These are phyloP conservation scores for Fusarium albosuccineum DNA, from an alignment of 2,329 filamentous ascomycete genomes.

Conservation along the genomic window DNA sequence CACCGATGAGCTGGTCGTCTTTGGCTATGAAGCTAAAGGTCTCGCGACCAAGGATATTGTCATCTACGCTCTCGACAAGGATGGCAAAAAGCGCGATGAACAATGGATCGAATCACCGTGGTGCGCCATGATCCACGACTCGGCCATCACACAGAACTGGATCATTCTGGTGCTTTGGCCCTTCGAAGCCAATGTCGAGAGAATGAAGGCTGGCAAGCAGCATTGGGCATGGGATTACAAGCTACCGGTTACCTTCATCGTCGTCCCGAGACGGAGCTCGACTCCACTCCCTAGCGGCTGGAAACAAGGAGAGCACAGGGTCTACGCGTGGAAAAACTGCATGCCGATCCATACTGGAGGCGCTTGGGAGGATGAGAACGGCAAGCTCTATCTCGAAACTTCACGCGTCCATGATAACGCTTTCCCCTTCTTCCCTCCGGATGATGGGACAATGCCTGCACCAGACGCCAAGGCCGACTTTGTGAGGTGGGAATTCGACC, in stretches of 20 bases:
- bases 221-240: background rate
- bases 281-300: background rate
- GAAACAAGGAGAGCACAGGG: background rate
- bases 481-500: conserved; percentile 34
- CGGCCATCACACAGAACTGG: background rate
- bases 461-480: conserved; percentile 26
- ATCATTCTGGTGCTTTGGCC: background rate
- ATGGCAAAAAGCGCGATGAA: background rate
- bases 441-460: conserved; percentile 15
- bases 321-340: background rate
- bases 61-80: background rate
- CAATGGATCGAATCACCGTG: background rate
- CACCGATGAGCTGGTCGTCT: conserved; percentile 21
- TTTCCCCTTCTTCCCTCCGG: conserved; percentile 24
- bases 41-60: conserved; percentile 16
- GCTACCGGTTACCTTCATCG: background rate
- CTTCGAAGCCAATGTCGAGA: background rate
- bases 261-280: background rate
- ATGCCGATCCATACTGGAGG: conserved; percentile 14
- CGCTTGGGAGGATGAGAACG: conserved; percentile 22
- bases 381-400: conserved; percentile 23
- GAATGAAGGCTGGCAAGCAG: background rate
- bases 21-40: conserved; percentile 34
- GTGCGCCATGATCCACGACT: background rate
- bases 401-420: conserved; percentile 29